Percentiles rank a stretch among this genome's conserved stretches.
phyloP scores from a whole-genome alignment of 1,284 basidiomycete genomes.

The Rhodofomes roseus region DNA sequence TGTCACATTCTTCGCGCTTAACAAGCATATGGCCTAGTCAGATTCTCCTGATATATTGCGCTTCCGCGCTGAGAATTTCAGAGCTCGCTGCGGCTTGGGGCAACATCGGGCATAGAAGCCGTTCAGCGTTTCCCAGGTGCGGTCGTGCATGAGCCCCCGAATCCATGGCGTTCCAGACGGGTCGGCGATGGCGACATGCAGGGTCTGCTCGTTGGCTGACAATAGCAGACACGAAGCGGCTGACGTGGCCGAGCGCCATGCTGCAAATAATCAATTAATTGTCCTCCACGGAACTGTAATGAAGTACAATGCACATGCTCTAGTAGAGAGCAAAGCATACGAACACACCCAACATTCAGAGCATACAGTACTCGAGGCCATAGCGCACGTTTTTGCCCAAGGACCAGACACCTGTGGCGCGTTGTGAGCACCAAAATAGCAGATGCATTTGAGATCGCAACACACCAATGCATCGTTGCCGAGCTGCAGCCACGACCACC shows the following conservation, averaged over 20 bases:
- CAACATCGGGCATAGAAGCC: not conserved
- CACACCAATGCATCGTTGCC: not conserved
- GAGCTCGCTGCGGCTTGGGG: not conserved
- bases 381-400: not conserved
- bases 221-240: not conserved
- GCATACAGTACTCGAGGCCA: not conserved
- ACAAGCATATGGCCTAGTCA: not conserved
- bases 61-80: not conserved
- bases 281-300: not conserved
- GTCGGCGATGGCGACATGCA: not conserved
- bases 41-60: not conserved
- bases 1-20: not conserved
- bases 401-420: not conserved
- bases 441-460: not conserved
- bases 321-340: not conserved
- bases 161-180: not conserved
- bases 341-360: not conserved
- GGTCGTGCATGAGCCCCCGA: not conserved
- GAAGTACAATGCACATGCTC: not conserved
- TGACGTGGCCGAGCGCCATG: not conserved
- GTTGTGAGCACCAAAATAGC: not conserved
- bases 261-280: conserved; percentile 1
- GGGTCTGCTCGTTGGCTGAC: no score
- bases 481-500: not conserved
- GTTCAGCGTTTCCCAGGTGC: not conserved